Evolutionary conservation across 805 yeast genomes (phyloP).

Genomic region (Cyberlindnera petersonii): DNA sequence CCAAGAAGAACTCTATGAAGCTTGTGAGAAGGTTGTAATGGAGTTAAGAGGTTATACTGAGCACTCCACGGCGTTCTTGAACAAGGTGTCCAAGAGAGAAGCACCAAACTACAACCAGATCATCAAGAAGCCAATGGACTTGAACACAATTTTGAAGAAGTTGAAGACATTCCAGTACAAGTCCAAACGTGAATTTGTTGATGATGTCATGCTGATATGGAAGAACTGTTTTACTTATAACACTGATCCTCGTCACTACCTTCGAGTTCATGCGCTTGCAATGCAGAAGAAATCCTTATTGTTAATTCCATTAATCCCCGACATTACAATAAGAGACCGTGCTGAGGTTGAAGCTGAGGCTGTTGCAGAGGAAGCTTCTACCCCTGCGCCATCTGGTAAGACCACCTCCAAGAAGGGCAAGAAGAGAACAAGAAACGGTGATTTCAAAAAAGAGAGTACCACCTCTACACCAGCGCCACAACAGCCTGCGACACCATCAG

Average conservation of each 20-base stretch:
- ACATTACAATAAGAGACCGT: constrained; percentile 70
- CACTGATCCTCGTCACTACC: constrained; percentile 89
- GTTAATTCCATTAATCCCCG: constrained; percentile 83
- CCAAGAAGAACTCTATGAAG: constrained; percentile 96
- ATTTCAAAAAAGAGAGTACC: constrained; percentile 27
- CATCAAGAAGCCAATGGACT: constrained; percentile 93
- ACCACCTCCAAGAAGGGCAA: constrained; percentile 37
- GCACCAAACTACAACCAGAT: constrained; percentile 94
- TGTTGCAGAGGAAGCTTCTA: constrained; percentile 25
- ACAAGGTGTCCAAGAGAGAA: constrained; percentile 94
- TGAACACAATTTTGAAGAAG: constrained; percentile 90
- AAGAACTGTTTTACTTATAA: constrained; percentile 88
- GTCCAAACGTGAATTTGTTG: constrained; percentile 88
- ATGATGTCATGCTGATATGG: constrained; percentile 94
- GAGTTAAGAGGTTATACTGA: constrained; percentile 91
- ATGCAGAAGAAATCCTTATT: constrained; percentile 87
- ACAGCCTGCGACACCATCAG: constrained; percentile 5
- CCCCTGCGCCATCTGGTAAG: constrained; percentile 29
- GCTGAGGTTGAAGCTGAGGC: constrained; percentile 58
- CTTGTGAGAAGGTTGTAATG: constrained; percentile 90
- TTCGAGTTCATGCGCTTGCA: constrained; percentile 88
- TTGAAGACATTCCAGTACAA: constrained; percentile 76
- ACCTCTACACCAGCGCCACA: constrained; percentile 11
- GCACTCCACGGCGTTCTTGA: constrained; percentile 92
- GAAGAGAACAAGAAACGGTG: constrained; percentile 34